phyloP scores from a whole-genome alignment of 371 early-diverging fungal genomes.

The Lichtheimia ornata region DNA sequence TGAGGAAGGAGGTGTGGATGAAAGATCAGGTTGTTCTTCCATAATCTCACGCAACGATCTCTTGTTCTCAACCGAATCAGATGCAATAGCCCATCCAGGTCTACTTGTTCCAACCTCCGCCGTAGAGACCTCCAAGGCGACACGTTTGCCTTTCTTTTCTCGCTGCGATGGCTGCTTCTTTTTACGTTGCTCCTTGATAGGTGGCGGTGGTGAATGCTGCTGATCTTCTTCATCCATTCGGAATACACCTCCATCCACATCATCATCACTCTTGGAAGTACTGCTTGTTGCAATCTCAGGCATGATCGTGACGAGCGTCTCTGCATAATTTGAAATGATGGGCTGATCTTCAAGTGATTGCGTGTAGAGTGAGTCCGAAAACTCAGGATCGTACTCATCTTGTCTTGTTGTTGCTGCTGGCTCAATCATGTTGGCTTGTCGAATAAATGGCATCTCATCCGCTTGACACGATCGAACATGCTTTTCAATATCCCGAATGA shows the following conservation, averaged over 20 bases:
- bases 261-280: slow-evolving; percentile 6
- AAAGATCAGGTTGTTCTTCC: slow-evolving; percentile 22
- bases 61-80: slow-evolving; percentile 6
- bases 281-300: slow-evolving; percentile 15
- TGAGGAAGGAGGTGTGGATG: slow-evolving; percentile 6
- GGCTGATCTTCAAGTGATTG: slow-evolving; percentile 26
- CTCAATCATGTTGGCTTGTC: background rate
- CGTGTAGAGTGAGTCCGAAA: slow-evolving; percentile 34
- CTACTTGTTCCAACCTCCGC: background rate
- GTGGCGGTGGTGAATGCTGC: background rate
- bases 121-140: background rate
- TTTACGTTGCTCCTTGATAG: slow-evolving; percentile 5
- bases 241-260: slow-evolving; percentile 4
- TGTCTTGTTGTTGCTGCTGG: background rate
- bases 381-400: slow-evolving; percentile 28
- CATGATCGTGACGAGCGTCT: slow-evolving; percentile 26
- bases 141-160: background rate
- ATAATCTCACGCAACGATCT: slow-evolving; percentile 38
- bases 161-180: background rate
- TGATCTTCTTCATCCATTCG: slow-evolving; percentile 16
- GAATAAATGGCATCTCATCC: slow-evolving; percentile 17
- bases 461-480: slow-evolving; percentile 25
- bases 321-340: slow-evolving; percentile 15
- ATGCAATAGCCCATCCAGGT: background rate
- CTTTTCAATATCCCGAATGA: slow-evolving; percentile 30